Evolutionary conservation across 2,329 filamentous ascomycete genomes (phyloP).

Genomic region (Cytospora schulzeri): DNA sequence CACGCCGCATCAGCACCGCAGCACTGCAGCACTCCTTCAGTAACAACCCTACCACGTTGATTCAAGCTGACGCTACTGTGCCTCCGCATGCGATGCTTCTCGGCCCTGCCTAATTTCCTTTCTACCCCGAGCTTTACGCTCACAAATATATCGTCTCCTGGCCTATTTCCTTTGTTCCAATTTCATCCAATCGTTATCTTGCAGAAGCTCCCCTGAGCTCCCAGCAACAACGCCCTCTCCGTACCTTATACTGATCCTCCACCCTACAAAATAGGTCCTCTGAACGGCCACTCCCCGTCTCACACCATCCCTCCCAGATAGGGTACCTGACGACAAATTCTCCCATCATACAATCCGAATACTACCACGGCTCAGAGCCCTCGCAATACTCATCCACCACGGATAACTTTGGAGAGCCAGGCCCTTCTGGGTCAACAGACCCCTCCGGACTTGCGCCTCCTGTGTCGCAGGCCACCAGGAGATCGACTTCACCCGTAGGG

Average conservation of each 20-base stretch:
- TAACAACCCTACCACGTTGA: slow-evolving; percentile 1
- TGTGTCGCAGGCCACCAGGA: slow-evolving; percentile 47
- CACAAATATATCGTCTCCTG: slow-evolving; percentile 1
- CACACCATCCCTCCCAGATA: slow-evolving; percentile 65
- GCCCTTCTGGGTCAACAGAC: slow-evolving; percentile 23
- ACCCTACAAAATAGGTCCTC: slow-evolving; percentile 31
- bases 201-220: slow-evolving; percentile 18
- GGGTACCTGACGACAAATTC: slow-evolving; percentile 71
- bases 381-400: slow-evolving; percentile 36
- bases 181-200: slow-evolving; percentile 7
- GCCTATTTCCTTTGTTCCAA: slow-evolving; percentile 18
- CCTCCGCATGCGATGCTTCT: background rate
- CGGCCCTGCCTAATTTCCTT: slow-evolving; percentile 8
- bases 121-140: slow-evolving; percentile 11
- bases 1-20: slow-evolving; percentile 6
- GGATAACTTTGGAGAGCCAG: slow-evolving; percentile 16
- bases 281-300: slow-evolving; percentile 51
- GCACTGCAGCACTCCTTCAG: background rate
- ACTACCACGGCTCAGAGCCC: slow-evolving; percentile 48
- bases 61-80: slow-evolving; percentile 10
- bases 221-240: slow-evolving; percentile 8
- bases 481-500: slow-evolving; percentile 69
- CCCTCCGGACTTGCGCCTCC: slow-evolving; percentile 43
- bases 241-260: slow-evolving; percentile 21
- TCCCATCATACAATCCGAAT: slow-evolving; percentile 63